Percentiles rank a stretch among this genome's conserved stretches.
Evolutionary conservation across 306 rosid species (phyloP).

Genomic region (Casuarina glauca): DNA sequence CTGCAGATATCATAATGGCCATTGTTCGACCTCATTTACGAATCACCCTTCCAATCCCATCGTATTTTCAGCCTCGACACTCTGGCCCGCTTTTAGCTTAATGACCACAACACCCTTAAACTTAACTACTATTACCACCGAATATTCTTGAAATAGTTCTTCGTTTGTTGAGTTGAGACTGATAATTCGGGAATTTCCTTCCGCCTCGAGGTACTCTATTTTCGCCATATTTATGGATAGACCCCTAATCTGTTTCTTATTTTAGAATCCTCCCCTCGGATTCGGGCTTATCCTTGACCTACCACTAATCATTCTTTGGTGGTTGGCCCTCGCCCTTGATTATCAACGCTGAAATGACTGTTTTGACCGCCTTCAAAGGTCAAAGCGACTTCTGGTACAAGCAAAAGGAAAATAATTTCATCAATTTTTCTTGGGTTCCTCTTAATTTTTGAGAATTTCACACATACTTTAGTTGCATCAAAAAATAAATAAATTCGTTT

Average conservation of each 20-base stretch:
- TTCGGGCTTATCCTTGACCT: not conserved
- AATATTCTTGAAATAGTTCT: too few species aligned
- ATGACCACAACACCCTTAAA: slow-evolving; percentile 1
- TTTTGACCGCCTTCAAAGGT: not conserved
- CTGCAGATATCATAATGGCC: slow-evolving; percentile 45
- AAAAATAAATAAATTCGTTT: too few species aligned
- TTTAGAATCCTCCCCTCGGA: not conserved
- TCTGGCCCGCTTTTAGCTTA: not conserved
- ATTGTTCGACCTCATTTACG: slow-evolving; percentile 6
- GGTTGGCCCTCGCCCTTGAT: not conserved
- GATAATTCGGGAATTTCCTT: not conserved
- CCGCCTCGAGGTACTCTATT: not conserved
- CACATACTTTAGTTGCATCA: too few species aligned
- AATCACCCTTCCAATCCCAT: slow-evolving; percentile 26
- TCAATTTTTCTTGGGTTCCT: too few species aligned
- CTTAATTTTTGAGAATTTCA: too few species aligned
- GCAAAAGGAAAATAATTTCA: too few species aligned
- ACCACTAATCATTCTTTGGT: not conserved
- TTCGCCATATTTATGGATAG: not conserved
- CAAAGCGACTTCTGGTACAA: not conserved
- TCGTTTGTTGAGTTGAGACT: not conserved
- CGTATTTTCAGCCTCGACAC: slow-evolving; percentile 25
- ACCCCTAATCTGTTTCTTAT: not conserved
- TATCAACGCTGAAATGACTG: not conserved
- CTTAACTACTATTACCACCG: not conserved